phyloP scores from a whole-genome alignment of 2,329 filamentous ascomycete species.

The Sclerotinia spermophila region DNA sequence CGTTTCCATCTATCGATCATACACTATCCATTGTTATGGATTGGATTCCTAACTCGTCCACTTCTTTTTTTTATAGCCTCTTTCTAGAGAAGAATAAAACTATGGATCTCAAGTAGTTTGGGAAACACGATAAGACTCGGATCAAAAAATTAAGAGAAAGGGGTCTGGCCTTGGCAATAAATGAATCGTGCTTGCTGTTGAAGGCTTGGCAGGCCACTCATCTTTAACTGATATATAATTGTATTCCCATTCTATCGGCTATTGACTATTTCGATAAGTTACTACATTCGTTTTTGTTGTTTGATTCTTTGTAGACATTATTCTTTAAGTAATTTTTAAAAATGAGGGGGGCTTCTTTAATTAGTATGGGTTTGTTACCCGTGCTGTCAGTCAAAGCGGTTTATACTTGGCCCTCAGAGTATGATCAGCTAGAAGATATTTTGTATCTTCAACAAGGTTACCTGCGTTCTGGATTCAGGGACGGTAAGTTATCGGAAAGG shows the following conservation, averaged over 20 bases:
- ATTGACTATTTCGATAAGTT: background rate
- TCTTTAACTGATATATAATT: background rate
- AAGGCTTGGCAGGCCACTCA: background rate
- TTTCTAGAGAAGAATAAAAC: background rate
- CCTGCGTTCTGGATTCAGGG: background rate
- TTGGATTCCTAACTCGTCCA: background rate
- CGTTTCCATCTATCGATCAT: background rate
- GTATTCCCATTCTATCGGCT: background rate
- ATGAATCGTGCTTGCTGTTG: background rate
- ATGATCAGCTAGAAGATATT: background rate
- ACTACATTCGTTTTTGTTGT: background rate
- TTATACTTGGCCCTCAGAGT: conserved; percentile 5
- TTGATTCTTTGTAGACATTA: background rate
- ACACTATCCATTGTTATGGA: background rate
- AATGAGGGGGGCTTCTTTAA: background rate
- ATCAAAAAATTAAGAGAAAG: background rate
- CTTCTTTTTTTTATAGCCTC: background rate
- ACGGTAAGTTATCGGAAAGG: background rate
- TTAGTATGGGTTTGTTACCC: background rate
- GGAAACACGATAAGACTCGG: background rate
- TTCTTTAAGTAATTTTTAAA: background rate
- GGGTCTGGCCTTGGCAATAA: background rate
- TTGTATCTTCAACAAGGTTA: background rate
- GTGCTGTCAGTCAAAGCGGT: background rate
- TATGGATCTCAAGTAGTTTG: background rate